phyloP scores from a whole-genome alignment of 257 asterid species.

The Mitragyna speciosa region DNA sequence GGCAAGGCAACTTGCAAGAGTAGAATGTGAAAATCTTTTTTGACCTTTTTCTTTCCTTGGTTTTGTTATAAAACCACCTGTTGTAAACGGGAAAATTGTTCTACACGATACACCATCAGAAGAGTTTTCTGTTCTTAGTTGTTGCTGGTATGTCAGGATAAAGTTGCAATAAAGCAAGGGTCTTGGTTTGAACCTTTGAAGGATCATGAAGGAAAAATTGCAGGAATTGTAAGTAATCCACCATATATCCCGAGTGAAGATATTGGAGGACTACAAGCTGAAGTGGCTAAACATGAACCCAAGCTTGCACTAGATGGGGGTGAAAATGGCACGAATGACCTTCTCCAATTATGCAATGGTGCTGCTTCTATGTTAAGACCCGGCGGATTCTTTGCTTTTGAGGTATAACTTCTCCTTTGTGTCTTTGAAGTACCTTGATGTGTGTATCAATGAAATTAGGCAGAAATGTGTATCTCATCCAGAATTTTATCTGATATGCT shows the following conservation, averaged over 20 bases:
- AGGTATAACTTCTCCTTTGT: slow-evolving; percentile 48
- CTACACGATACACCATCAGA: not conserved
- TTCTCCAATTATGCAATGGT: slow-evolving; percentile 72
- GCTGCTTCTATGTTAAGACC: slow-evolving; percentile 65
- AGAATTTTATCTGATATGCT: not conserved
- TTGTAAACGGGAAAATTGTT: no score
- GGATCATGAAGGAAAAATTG: slow-evolving; percentile 48
- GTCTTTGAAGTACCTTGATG: not conserved
- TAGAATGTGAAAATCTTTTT: no score
- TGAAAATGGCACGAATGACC: slow-evolving; percentile 59
- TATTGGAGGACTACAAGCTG: slow-evolving; percentile 74
- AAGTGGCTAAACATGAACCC: slow-evolving; percentile 79
- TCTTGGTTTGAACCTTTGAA: slow-evolving; percentile 86
- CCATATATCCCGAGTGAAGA: slow-evolving; percentile 79
- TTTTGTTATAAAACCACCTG: no score
- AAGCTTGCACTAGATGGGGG: slow-evolving; percentile 90
- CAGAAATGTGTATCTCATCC: not conserved
- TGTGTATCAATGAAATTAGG: not conserved
- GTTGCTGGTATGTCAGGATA: slow-evolving; percentile 41
- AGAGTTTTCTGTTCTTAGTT: not conserved
- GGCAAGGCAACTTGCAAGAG: no score
- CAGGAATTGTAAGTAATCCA: slow-evolving; percentile 86
- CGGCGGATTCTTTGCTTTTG: slow-evolving; percentile 88
- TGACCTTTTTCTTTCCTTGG: no score
- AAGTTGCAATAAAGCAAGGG: slow-evolving; percentile 58